Percentiles rank a stretch among this genome's conserved stretches.
These are phyloP conservation scores for Trichoderma orchidacearum DNA, from an alignment of 495 filamentous ascomycete genomes.

Conservation along the genomic window DNA sequence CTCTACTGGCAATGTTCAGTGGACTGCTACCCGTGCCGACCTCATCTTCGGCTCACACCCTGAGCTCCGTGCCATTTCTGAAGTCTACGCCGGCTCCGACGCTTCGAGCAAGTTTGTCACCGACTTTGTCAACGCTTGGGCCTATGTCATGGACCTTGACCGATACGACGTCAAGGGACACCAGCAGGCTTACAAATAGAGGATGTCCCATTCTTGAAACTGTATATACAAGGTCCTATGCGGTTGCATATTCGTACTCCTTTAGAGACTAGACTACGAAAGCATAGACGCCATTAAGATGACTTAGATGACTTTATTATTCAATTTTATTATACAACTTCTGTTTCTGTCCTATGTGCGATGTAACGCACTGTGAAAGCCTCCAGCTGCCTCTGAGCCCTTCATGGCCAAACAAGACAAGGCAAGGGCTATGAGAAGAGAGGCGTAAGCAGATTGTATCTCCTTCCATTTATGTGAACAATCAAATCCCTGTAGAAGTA, in stretches of 20 bases:
- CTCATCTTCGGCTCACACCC: conserved; percentile 58
- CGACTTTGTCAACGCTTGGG: conserved; percentile 58
- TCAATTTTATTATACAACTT: neutral
- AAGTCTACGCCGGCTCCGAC: conserved; percentile 46
- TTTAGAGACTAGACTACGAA: neutral
- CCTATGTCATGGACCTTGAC: conserved; percentile 59
- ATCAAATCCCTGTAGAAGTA: too few relatives aligned
- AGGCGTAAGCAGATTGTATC: too few relatives aligned
- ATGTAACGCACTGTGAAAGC: too few relatives aligned
- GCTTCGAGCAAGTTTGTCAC: conserved; percentile 46
- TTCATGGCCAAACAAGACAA: too few relatives aligned
- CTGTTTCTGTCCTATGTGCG: too few relatives aligned
- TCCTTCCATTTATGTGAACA: too few relatives aligned
- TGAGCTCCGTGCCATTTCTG: conserved; percentile 53
- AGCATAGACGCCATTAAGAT: neutral
- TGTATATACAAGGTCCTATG: neutral
- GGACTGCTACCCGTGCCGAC: conserved; percentile 53
- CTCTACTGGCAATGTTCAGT: conserved; percentile 50
- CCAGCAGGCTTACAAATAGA: neutral
- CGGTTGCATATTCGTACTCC: neutral
- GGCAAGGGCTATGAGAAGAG: too few relatives aligned
- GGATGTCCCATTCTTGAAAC: neutral
- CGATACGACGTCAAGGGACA: conserved; percentile 39
- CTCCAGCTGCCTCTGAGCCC: too few relatives aligned
- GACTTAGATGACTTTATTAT: neutral